Base-by-base conservation (phyloP, 1,139 yeast genomes). In the Yamadazyma spencermartinsiae region DNA sequence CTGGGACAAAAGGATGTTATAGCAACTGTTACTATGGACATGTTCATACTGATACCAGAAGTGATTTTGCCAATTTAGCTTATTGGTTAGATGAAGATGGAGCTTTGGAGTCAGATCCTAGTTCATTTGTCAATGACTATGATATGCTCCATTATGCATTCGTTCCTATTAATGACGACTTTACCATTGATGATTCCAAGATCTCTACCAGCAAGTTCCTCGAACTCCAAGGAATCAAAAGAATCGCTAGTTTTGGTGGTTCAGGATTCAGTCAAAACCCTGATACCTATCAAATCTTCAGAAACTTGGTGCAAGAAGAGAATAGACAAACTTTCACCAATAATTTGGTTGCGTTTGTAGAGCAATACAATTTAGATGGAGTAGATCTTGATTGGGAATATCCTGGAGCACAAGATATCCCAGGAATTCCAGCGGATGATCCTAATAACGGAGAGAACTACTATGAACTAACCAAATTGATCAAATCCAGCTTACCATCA, bases 331-430 rank as follows among this genome's bases (percentile, higher is more conserved):
- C 32, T 12, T 51, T 54, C 31, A 54, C 55, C 3, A 40, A 40
- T 12, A 47, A 45, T 31, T 33, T 53, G 13, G 48, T 44, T 12
- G 24, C 36, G 2, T 49, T 53, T 39, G 32, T 51, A n/a, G 39
- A 37, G 2, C 33, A 38, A 23, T 33, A 52, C 30, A 39, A 40
- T 12, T 47, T 54, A 36, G 58, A 54, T 43, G 57, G 58, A n/a
- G 42, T 52, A 29, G 51, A 54, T 35, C 42, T 54, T 4, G 58
- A 54, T 39, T 54, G 58, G 58, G 58, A 54, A 42, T 54, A 47
- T 30, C 58, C 58, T 24, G 45, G 45, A 13, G 43, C 43, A 5
- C 21, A 21, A 5, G 43, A 31, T 15, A 39, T 41, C 12, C 32
- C 41, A 13, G 47, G 44, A 9, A 48, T 50, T 12, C 50, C 52